These are phyloP conservation scores for Serendipita sp. DNA, from an alignment of 768 basidiomycete species.

Conservation along the genomic window DNA sequence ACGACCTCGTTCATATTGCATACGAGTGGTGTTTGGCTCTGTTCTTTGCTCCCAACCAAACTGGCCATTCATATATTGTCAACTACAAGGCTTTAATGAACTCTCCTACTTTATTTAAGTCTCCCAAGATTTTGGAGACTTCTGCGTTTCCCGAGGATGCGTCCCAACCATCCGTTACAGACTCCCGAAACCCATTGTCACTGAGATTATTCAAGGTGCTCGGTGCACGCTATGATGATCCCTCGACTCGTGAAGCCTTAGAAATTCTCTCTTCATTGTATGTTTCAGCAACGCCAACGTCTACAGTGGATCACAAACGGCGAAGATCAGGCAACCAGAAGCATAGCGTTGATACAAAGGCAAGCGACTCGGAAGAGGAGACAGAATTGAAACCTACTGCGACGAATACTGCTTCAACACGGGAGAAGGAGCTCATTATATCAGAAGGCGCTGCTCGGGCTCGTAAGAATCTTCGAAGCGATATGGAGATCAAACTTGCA, in stretches of 20 bases:
- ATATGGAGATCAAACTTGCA: conserved; percentile 70
- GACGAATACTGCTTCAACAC: conserved; percentile 8
- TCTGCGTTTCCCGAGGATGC: too few relatives aligned
- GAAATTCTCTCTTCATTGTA: conserved; percentile 74
- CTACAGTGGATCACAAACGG: conserved; percentile 16
- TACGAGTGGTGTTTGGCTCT: too few relatives aligned
- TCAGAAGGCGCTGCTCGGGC: conserved; percentile 58
- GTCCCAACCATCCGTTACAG: too few relatives aligned
- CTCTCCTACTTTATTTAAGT: too few relatives aligned
- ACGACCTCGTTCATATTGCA: too few relatives aligned
- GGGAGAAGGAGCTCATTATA: conserved; percentile 16
- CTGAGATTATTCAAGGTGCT: conserved; percentile 81
- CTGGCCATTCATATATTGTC: too few relatives aligned
- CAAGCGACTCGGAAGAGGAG: conserved; percentile 21
- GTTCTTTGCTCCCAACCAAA: too few relatives aligned
- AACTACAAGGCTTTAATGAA: too few relatives aligned
- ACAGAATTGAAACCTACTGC: conserved; percentile 15
- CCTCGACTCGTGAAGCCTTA: conserved; percentile 63
- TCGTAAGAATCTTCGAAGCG: conserved; percentile 62
- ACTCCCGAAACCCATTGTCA: conserved; percentile 42
- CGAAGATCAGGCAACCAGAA: conserved; percentile 18
- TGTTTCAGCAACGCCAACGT: conserved; percentile 13
- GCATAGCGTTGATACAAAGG: conserved; percentile 12
- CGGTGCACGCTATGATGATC: conserved; percentile 62
- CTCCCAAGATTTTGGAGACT: too few relatives aligned